phyloP scores from a whole-genome alignment of 495 filamentous ascomycete species.

The Xeromyces bisporus region DNA sequence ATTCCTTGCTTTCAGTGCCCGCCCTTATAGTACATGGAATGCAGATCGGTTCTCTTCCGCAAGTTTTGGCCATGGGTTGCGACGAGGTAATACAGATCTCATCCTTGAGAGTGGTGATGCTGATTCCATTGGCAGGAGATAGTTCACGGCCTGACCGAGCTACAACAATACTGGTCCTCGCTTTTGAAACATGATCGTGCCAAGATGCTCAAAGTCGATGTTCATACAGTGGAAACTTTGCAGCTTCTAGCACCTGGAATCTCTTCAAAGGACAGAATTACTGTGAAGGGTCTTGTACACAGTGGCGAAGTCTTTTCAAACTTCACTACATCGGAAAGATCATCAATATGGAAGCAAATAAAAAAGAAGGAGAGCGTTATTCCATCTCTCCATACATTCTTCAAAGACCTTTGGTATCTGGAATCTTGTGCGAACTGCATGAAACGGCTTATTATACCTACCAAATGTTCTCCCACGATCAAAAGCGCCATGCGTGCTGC shows the following conservation, averaged over 20 bases:
- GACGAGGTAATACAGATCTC: conserved; percentile 5
- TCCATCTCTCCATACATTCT: conserved; percentile 19
- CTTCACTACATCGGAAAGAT: conserved; percentile 12
- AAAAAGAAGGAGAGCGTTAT: conserved; percentile 11
- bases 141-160: conserved; percentile 6
- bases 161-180: conserved; percentile 8
- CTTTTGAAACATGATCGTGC: neutral
- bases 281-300: conserved; percentile 1
- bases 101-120: too few species aligned
- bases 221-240: neutral
- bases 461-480: conserved; percentile 1
- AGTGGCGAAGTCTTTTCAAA: conserved; percentile 10
- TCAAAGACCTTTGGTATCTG: conserved; percentile 18
- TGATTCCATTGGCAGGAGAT: too few species aligned
- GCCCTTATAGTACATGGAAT: conserved; percentile 16
- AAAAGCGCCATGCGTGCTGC: conserved; percentile 3
- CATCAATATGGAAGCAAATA: conserved; percentile 8
- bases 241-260: neutral
- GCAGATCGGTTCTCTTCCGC: conserved; percentile 7
- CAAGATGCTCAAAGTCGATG: neutral
- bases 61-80: conserved; percentile 8
- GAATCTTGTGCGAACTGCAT: conserved; percentile 11
- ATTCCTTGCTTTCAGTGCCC: conserved; percentile 10
- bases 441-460: conserved; percentile 9
- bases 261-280: conserved; percentile 3